Evolutionary conservation across 140 eudicot genomes (phyloP).

Genomic region (Oenanthe javanica): DNA sequence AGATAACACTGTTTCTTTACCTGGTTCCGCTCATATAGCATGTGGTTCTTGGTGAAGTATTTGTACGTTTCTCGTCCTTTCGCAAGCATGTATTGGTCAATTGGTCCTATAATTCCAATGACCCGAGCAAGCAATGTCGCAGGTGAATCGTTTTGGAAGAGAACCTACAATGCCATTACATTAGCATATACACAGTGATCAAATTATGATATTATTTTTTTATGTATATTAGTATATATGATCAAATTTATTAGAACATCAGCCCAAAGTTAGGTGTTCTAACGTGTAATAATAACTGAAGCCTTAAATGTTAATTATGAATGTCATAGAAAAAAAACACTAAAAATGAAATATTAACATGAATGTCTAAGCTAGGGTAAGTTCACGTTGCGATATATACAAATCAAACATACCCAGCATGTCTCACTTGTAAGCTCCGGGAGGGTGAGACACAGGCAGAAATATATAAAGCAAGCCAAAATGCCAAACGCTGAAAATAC

Average conservation of each 20-base stretch:
- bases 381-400: neutral
- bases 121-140: conserved; percentile 98
- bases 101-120: conserved; percentile 74
- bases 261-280: neutral
- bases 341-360: neutral
- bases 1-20: conserved; percentile 17
- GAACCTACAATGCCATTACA: conserved; percentile 47
- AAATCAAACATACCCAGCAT: neutral
- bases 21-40: conserved; percentile 96
- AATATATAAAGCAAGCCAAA: no score
- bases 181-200: neutral
- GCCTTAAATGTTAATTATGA: neutral
- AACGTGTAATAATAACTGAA: neutral
- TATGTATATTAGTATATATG: neutral
- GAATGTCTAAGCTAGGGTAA: neutral
- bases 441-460: neutral
- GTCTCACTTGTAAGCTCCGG: neutral
- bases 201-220: neutral
- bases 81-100: conserved; percentile 84
- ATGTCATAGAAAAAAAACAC: neutral
- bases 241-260: neutral
- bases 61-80: conserved; percentile 95
- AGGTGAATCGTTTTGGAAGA: conserved; percentile 96
- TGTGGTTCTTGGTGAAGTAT: conserved; percentile 89
- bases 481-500: no score